Percentiles rank a stretch among this genome's conserved stretches.
These are phyloP conservation scores for Cryphonectria japonica DNA, from an alignment of 2,329 filamentous ascomycete genomes.

Conservation along the genomic window DNA sequence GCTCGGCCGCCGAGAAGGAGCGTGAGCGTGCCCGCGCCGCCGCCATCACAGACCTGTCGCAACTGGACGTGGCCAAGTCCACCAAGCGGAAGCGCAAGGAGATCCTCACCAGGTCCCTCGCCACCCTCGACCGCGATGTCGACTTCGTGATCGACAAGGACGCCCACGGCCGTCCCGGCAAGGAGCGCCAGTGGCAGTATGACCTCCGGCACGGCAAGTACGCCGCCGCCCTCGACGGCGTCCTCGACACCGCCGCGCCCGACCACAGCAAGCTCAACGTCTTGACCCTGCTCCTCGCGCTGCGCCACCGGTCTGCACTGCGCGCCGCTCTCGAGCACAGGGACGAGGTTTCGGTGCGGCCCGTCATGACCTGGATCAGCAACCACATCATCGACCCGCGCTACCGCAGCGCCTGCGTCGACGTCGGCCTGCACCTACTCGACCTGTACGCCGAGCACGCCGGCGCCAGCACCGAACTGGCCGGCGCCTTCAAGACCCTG, in stretches of 20 bases:
- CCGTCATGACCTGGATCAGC: slow-evolving; percentile 81
- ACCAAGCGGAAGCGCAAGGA: slow-evolving; percentile 67
- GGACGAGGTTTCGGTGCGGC: slow-evolving; percentile 79
- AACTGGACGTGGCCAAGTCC: slow-evolving; percentile 69
- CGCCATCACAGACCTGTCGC: slow-evolving; percentile 77
- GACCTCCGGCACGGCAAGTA: slow-evolving; percentile 81
- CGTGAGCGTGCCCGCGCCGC: slow-evolving; percentile 76
- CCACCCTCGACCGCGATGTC: slow-evolving; percentile 81
- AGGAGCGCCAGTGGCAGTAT: slow-evolving; percentile 77
- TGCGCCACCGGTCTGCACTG: slow-evolving; percentile 86
- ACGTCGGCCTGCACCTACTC: slow-evolving; percentile 79
- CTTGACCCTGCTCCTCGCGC: slow-evolving; percentile 78
- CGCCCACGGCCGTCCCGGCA: slow-evolving; percentile 49
- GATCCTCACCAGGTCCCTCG: slow-evolving; percentile 59
- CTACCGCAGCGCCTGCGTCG: slow-evolving; percentile 79
- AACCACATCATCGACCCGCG: slow-evolving; percentile 82
- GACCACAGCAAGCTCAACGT: slow-evolving; percentile 65
- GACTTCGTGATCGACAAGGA: slow-evolving; percentile 89
- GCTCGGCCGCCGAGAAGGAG: slow-evolving; percentile 79
- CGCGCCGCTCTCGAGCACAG: slow-evolving; percentile 78
- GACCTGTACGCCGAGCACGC: slow-evolving; percentile 87
- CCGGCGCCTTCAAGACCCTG: slow-evolving; percentile 69
- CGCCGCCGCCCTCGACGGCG: slow-evolving; percentile 75
- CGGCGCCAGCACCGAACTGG: slow-evolving; percentile 73
- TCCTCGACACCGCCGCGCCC: slow-evolving; percentile 59